Evolutionary conservation across 163 green algal genomes (phyloP), one percentile per base, ranked within the genome.

Genomic region (Smithsoniella earleae): DNA sequence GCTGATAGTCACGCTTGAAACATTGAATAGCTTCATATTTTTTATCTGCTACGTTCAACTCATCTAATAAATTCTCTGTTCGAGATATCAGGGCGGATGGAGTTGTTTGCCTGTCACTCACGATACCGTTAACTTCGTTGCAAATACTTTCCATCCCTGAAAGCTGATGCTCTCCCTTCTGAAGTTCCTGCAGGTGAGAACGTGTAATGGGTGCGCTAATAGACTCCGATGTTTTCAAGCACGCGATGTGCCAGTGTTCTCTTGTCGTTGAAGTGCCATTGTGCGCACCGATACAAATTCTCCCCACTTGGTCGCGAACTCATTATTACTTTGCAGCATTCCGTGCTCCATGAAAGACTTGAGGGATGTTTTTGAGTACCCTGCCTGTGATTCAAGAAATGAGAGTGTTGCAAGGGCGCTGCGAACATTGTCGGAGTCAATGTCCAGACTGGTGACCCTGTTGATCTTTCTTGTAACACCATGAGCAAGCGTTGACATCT

Each of bases 391-490:
- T 4, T 69, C 58, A 33, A 69, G 30, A 38, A 6, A 25, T 30
- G 58, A 34, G 30, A 69, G 43, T 45, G 58, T 34, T 31, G 34
- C 34, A 30, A 69, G 27, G 16, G 58, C 31, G 5, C 34, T 34
- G 18, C 58, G 58, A 3, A 69, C 10, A 69, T 40, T 69, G 5
- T 69, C 58, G 1, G 58, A 69, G n/a, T 34, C 25, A 6, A 69
- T 30, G 25, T 69, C 58, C 10, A 69, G 25, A 5, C 27, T 13
- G 27, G 25, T 69, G n/a, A 69, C 34, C 25, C 58, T 33, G 27
- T 69, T 69, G 20, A 69, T 34, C 58, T 69, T 69, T 31, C 58
- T 69, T 30, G 34, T n/a, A 45, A 69, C 58, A 25, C 58, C 58
- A 8, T 69, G 58, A 22, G 58, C 58, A 16, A 69, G 25, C 5